These are phyloP conservation scores for Nicotiana tabacum DNA, from an alignment of 257 asterid genomes.

Conservation along the genomic window DNA sequence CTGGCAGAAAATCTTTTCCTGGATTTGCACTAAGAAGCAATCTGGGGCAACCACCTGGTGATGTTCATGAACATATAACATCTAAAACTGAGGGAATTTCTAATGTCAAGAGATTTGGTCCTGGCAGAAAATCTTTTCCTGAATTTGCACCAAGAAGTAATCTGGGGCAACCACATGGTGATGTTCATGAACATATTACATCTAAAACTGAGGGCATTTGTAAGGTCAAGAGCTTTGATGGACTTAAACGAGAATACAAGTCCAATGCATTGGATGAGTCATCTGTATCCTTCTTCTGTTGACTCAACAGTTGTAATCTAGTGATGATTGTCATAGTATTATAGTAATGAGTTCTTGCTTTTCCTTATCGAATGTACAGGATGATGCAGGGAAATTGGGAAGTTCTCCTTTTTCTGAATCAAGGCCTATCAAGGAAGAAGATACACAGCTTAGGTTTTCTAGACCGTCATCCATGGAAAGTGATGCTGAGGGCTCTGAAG, in stretches of 20 bases:
- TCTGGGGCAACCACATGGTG: no score
- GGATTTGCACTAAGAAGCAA: constrained; percentile 23
- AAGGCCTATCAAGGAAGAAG: constrained; percentile 36
- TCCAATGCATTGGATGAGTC: constrained; percentile 36
- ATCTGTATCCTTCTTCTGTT: constrained; percentile 54
- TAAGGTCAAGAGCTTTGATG: constrained; percentile 42
- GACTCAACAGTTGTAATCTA: constrained; percentile 5
- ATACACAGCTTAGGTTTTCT: constrained; percentile 32
- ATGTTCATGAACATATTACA: no score
- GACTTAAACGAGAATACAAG: constrained; percentile 31
- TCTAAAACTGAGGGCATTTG: not conserved
- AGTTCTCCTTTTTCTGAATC: constrained; percentile 33
- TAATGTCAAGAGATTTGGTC: no score
- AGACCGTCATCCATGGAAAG: constrained; percentile 36
- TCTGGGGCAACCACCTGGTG: constrained; percentile 28
- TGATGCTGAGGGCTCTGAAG: constrained; percentile 47
- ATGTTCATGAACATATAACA: constrained; percentile 26
- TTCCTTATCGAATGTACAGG: constrained; percentile 45
- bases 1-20: constrained; percentile 19
- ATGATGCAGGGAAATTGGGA: constrained; percentile 33
- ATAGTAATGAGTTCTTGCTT: constrained; percentile 18
- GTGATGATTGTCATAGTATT: constrained; percentile 10
- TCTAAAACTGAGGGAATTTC: constrained; percentile 27
- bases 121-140: no score
- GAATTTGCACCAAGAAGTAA: no score